phyloP scores from a whole-genome alignment of 371 early-diverging fungal genomes.

The Mortierella sp. region DNA sequence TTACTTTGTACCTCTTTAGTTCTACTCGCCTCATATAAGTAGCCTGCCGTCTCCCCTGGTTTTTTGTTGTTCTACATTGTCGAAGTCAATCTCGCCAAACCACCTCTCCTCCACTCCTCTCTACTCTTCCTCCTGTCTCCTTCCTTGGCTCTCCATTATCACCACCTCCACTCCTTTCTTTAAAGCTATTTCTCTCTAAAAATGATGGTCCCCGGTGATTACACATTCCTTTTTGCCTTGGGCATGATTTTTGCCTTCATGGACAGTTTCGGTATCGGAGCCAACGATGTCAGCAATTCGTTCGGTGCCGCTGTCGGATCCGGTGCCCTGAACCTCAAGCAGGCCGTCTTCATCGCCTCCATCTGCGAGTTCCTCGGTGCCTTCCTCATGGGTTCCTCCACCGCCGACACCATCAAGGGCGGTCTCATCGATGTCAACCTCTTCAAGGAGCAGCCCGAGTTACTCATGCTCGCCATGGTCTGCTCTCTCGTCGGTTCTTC shows the following conservation, averaged over 20 bases:
- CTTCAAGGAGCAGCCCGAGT: slow-evolving; percentile 74
- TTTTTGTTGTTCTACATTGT: not conserved
- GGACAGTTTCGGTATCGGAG: slow-evolving; percentile 84
- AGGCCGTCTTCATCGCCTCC: slow-evolving; percentile 84
- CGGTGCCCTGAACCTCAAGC: slow-evolving; percentile 78
- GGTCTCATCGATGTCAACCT: slow-evolving; percentile 70
- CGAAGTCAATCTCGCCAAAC: slow-evolving; percentile 1
- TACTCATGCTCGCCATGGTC: slow-evolving; percentile 89
- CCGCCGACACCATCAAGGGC: slow-evolving; percentile 84
- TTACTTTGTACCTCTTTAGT: not conserved
- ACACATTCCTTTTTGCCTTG: slow-evolving; percentile 83
- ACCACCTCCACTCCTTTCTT: not conserved
- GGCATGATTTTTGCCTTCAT: slow-evolving; percentile 76
- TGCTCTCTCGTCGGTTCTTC: slow-evolving; percentile 83
- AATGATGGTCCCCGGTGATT: slow-evolving; percentile 72
- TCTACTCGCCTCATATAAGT: not conserved
- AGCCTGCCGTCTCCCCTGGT: not conserved
- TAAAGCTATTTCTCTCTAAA: slow-evolving; percentile 2
- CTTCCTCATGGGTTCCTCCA: slow-evolving; percentile 82
- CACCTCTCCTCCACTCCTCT: not conserved
- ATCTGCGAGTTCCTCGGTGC: slow-evolving; percentile 90
- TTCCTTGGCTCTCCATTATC: not conserved
- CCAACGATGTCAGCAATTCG: slow-evolving; percentile 93
- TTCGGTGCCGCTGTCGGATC: slow-evolving; percentile 90
- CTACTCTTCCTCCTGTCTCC: not conserved